Percentiles rank a stretch among this genome's conserved stretches.
phyloP scores from a whole-genome alignment of 768 basidiomycete genomes.

The Sutorius australiensis region DNA sequence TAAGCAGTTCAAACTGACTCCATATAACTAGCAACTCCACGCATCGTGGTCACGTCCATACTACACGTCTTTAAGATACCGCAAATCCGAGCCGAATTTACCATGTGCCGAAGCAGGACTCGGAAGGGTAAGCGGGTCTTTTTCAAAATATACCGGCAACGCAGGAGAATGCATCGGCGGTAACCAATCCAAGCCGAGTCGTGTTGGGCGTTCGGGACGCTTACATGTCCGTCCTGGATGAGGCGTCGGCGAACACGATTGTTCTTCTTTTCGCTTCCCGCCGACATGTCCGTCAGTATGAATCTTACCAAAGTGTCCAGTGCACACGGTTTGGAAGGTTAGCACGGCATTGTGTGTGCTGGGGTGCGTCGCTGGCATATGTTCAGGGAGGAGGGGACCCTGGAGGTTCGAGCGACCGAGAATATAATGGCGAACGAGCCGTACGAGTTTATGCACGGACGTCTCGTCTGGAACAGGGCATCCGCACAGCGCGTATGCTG shows the following conservation, averaged over 20 bases:
- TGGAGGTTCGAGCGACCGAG: constrained; percentile 28
- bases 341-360: constrained; percentile 51
- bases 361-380: constrained; percentile 51
- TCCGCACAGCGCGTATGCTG: constrained; percentile 57
- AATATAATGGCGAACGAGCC: constrained; percentile 26
- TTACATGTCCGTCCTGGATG: not conserved
- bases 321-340: constrained; percentile 27
- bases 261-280: not conserved
- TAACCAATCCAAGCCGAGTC: not conserved
- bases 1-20: not conserved
- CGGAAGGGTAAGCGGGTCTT: not conserved
- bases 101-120: not conserved
- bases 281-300: not conserved
- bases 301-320: constrained; percentile 16
- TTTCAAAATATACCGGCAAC: not conserved
- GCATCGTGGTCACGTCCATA: not conserved
- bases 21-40: no score
- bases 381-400: constrained; percentile 33
- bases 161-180: not conserved
- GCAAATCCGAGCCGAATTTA: not conserved
- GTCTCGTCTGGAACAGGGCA: constrained; percentile 49
- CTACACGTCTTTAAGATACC: not conserved
- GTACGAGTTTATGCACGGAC: constrained; percentile 41
- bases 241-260: not conserved
- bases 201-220: not conserved